These are phyloP conservation scores for Paxillus rubicundulus DNA, from an alignment of 768 basidiomycete genomes.

Conservation along the genomic window DNA sequence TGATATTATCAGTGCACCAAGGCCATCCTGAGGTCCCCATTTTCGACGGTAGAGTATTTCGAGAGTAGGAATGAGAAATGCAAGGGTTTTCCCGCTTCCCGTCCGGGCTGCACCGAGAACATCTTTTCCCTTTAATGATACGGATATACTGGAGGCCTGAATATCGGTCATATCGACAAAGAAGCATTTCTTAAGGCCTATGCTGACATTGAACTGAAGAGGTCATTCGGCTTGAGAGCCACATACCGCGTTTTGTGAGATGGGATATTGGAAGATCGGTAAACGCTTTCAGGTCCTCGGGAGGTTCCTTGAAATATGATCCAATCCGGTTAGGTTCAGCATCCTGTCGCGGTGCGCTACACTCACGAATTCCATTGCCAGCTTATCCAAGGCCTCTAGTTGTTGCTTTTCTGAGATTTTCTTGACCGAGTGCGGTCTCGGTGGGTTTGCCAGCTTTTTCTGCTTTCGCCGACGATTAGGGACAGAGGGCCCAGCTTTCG, in stretches of 20 bases:
- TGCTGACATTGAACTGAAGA: constrained; percentile 2
- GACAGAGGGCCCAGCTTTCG: constrained; percentile 19
- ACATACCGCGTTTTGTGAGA: constrained; percentile 66
- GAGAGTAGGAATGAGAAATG: constrained; percentile 66
- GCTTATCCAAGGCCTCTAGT: constrained; percentile 47
- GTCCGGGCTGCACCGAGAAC: constrained; percentile 69
- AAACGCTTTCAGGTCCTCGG: constrained; percentile 53
- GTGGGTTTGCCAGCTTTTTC: constrained; percentile 13
- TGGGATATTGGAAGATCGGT: constrained; percentile 76
- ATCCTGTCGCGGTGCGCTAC: not conserved
- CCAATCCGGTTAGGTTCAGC: constrained; percentile 9
- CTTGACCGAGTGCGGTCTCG: constrained; percentile 34
- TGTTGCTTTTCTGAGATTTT: constrained; percentile 48
- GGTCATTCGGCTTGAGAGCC: not conserved
- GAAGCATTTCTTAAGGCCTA: constrained; percentile 84
- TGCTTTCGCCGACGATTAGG: constrained; percentile 8
- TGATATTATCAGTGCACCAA: constrained; percentile 89
- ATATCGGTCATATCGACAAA: constrained; percentile 88
- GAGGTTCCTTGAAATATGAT: constrained; percentile 43
- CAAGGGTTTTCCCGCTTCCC: constrained; percentile 73
- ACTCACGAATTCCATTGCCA: constrained; percentile 52
- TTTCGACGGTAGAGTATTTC: constrained; percentile 62
- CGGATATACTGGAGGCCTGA: constrained; percentile 57
- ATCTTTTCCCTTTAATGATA: constrained; percentile 60
- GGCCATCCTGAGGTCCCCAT: constrained; percentile 72